These are phyloP conservation scores for Crithidia sp. DNA, from an alignment of 208 protist species.

Conservation along the genomic window DNA sequence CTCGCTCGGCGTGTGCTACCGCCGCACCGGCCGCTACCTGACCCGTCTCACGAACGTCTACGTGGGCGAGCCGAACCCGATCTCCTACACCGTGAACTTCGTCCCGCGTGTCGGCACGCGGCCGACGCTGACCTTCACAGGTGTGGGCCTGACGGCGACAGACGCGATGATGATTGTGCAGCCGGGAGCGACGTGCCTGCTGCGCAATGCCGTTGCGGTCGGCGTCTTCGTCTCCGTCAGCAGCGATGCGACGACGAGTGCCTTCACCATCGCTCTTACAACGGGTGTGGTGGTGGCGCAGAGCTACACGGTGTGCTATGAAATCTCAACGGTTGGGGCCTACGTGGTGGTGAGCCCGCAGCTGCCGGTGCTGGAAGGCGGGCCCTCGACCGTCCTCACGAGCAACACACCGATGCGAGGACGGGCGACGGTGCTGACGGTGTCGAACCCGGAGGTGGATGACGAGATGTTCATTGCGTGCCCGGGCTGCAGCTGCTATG, in stretches of 20 bases:
- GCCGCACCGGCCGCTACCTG: slow-evolving; percentile 56
- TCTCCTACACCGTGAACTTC: slow-evolving; percentile 71
- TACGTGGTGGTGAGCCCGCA: slow-evolving; percentile 57
- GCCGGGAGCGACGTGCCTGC: slow-evolving; percentile 48
- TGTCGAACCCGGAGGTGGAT: slow-evolving; percentile 40
- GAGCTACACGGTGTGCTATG: slow-evolving; percentile 84
- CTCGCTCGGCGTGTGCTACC: slow-evolving; percentile 81
- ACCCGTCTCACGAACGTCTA: slow-evolving; percentile 56
- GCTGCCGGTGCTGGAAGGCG: slow-evolving; percentile 62
- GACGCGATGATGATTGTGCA: slow-evolving; percentile 75
- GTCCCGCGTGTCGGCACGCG: slow-evolving; percentile 79
- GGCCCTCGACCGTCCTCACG: slow-evolving; percentile 51
- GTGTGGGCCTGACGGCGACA: slow-evolving; percentile 45
- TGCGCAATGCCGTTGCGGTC: slow-evolving; percentile 46
- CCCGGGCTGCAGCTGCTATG: slow-evolving; percentile 75
- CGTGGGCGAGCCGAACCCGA: slow-evolving; percentile 72
- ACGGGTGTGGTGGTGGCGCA: slow-evolving; percentile 29
- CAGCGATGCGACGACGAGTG: slow-evolving; percentile 27
- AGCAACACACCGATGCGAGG: slow-evolving; percentile 88
- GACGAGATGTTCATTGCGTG: slow-evolving; percentile 77
- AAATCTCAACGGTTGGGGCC: slow-evolving; percentile 42
- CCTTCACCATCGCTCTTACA: slow-evolving; percentile 57
- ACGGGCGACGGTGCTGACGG: slow-evolving; percentile 67
- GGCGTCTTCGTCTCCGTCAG: slow-evolving; percentile 47
- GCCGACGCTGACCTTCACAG: slow-evolving; percentile 74